These are phyloP conservation scores for Psilocybe mexicana DNA, from an alignment of 1,284 basidiomycete genomes.

Conservation along the genomic window DNA sequence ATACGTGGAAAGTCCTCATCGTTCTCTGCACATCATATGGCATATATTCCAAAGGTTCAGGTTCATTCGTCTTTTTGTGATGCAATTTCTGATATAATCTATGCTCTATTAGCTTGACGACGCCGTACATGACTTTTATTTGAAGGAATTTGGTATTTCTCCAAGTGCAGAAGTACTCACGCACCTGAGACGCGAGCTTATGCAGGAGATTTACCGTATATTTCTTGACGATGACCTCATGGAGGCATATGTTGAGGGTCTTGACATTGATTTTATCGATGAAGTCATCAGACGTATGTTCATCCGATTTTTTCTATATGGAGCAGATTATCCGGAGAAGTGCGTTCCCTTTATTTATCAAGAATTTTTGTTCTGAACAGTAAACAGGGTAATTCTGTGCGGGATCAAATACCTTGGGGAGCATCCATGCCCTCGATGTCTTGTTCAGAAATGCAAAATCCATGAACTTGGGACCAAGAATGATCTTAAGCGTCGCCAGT, in stretches of 20 bases:
- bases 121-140: slow-evolving; percentile 22
- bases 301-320: slow-evolving; percentile 32
- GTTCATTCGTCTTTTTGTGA: background rate
- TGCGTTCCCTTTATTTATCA: slow-evolving; percentile 18
- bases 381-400: slow-evolving; percentile 27
- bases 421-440: slow-evolving; percentile 28
- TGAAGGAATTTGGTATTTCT: slow-evolving; percentile 10
- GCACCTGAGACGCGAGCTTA: slow-evolving; percentile 30
- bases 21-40: slow-evolving; percentile 22
- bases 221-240: slow-evolving; percentile 25
- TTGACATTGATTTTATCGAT: slow-evolving; percentile 28
- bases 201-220: slow-evolving; percentile 31
- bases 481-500: slow-evolving; percentile 17
- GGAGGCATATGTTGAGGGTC: slow-evolving; percentile 29
- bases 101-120: background rate
- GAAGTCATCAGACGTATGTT: slow-evolving; percentile 25
- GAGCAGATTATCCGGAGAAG: slow-evolving; percentile 40
- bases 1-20: slow-evolving; percentile 19
- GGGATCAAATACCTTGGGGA: slow-evolving; percentile 25
- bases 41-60: slow-evolving; percentile 24
- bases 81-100: background rate
- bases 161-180: slow-evolving; percentile 20
- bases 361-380: background rate
- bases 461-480: slow-evolving; percentile 21
- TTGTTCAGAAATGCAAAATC: slow-evolving; percentile 20